Evolutionary conservation across 2,329 filamentous ascomycete genomes (phyloP), one percentile per base, ranked within the genome.

Genomic region (Aureobasidium sp.): DNA sequence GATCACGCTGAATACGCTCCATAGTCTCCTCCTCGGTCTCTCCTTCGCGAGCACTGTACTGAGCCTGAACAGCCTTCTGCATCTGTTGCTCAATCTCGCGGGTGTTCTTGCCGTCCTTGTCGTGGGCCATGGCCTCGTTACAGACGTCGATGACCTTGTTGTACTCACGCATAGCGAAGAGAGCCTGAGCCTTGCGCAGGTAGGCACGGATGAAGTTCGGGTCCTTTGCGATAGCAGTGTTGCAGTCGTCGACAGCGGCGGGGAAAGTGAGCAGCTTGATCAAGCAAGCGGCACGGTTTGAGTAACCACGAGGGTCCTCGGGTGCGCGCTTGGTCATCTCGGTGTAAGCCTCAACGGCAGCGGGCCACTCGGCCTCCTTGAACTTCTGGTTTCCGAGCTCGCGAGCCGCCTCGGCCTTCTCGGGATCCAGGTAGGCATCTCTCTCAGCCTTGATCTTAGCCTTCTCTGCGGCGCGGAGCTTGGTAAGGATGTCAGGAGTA

Each of bases 271-370:
- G 89, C 47, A 99, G 84, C 81, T 99, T 99, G 78, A 97, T 89
- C 71, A 97, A 91, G 50, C 94, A 95, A 5, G 94, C 94, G 7
- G 94, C 94, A 69, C 94, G 91, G 83, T 99, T 99, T 74, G 90
- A 95, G 83, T 94, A 99, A 47, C 94, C 93, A 69, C 95, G 87
- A 44, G 94, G 88, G 72, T 99, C 94, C 0, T 95, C 84, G 6
- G 95, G 94, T 0, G 91, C 88, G 63, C 94, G 91, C 84, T 97
- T 97, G 76, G 89, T 89, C 92, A 97, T 97, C 80, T 99, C 94
- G 1, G 82, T 85, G 80, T 99, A 99, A 0, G 93, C 91, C 48
- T 91, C 91, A 32, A 99, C 92, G 10, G 94, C 94, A 59, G 85
- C 94, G 12, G 94, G 93, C 89, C 92, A 97, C 77, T 99, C 92